phyloP scores from a whole-genome alignment of 2,329 filamentous ascomycete genomes.

The Simplicillium aogashimaense region DNA sequence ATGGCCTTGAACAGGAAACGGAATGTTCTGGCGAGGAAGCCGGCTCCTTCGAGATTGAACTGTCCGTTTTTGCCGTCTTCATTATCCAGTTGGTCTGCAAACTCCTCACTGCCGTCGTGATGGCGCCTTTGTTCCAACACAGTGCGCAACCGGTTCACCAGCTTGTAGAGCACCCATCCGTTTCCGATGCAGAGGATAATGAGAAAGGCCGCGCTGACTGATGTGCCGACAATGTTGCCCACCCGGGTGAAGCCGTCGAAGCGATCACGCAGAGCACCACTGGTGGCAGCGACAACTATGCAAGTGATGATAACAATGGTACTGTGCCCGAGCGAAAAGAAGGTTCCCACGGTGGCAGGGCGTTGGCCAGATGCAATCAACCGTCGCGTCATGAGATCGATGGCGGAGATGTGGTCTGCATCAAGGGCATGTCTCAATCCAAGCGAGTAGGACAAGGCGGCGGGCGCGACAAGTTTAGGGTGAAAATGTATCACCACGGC shows the following conservation, averaged over 20 bases:
- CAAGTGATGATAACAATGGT: slow-evolving; percentile 89
- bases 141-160: slow-evolving; percentile 57
- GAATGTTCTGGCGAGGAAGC: slow-evolving; percentile 63
- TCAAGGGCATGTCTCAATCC: slow-evolving; percentile 92
- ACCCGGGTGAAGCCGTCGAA: slow-evolving; percentile 74
- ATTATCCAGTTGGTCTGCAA: slow-evolving; percentile 9
- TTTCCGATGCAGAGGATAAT: slow-evolving; percentile 78
- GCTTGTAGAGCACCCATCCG: slow-evolving; percentile 70
- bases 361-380: slow-evolving; percentile 76
- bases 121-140: slow-evolving; percentile 36
- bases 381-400: slow-evolving; percentile 88
- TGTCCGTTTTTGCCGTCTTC: slow-evolving; percentile 28
- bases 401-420: slow-evolving; percentile 81
- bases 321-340: slow-evolving; percentile 87
- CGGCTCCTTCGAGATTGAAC: slow-evolving; percentile 66
- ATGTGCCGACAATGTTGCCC: slow-evolving; percentile 83
- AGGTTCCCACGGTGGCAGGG: slow-evolving; percentile 87
- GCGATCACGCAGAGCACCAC: slow-evolving; percentile 67
- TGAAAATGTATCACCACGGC: slow-evolving; percentile 43
- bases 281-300: slow-evolving; percentile 83
- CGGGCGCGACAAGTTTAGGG: slow-evolving; percentile 62
- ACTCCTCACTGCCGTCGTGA: slow-evolving; percentile 13
- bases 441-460: slow-evolving; percentile 77
- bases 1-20: slow-evolving; percentile 67
- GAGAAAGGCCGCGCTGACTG: slow-evolving; percentile 74